Base-by-base conservation (phyloP, 495 filamentous ascomycete species). In the Melanomma pulvis-pyrius region DNA sequence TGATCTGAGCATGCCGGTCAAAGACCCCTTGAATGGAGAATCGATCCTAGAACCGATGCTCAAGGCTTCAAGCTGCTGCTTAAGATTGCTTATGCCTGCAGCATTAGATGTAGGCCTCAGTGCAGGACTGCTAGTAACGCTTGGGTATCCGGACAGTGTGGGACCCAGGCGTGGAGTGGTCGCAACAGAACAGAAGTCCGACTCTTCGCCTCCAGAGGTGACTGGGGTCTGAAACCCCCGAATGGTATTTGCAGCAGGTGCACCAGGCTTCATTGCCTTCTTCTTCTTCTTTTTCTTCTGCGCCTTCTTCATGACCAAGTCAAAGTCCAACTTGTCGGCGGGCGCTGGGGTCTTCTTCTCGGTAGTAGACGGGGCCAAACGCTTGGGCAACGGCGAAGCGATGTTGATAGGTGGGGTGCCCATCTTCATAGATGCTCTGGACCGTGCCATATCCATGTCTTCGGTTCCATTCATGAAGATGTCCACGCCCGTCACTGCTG, bases 171-270 rank as follows among this genome's bases (percentile, higher is more conserved):
- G 70, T n/a, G 80, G 79, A 13, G 84, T 83, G 63, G 77, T 82
- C 8, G 78, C 74, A 13, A 75, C 71, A 24, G 87, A 88, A n/a
- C 39, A 44, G 66, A 83, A 84, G 74, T 94, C 92, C 15, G 90
- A 92, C 63, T 94, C 92, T 72, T 96, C 92, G 69, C 92, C 91
- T 44, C 84, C 90, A 52, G 92, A 94, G 21, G 84, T 85, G n/a
- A 83, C 79, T n/a, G 92, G 90, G n/a, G 90, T 92, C n/a, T 78
- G 70, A 71, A 96, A 93, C 6, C 92, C 92, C 71, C 86, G 87
- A 47, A 93, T 86, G 36, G 88, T 90, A 29, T 83, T 88, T 65
- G 87, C 79, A 46, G 92, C 91, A 44, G 86, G 84, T 36, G 83
- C 79, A 26, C 82, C 84, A 61, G 78, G 71, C 11, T 71, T 70